A percentile compares a stretch with the other conserved stretches of the same genome.
Evolutionary conservation across 208 protist species (phyloP).

Genomic region (Strigomonas culicis): DNA sequence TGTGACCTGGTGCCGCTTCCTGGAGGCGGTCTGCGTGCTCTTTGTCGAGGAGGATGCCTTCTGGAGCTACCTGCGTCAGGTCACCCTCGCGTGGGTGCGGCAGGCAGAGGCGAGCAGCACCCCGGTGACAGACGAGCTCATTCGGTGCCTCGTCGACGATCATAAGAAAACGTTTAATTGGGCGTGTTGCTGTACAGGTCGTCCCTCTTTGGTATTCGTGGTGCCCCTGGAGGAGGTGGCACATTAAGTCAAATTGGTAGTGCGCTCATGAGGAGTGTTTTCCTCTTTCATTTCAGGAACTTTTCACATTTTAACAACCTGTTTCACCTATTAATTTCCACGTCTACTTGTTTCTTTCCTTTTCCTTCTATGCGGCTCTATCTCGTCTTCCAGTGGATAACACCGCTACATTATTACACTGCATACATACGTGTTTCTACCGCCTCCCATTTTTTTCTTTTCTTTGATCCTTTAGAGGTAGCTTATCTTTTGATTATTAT

Average conservation of each 20-base stretch:
- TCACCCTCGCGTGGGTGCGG: background rate
- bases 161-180: background rate
- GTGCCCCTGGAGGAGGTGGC: background rate
- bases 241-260: background rate
- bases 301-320: background rate
- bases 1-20: slow-evolving; percentile 23
- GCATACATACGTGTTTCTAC: background rate
- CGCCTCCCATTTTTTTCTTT: background rate
- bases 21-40: slow-evolving; percentile 31
- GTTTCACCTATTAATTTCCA: background rate
- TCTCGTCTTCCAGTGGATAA: too few relatives aligned
- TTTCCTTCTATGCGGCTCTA: too few relatives aligned
- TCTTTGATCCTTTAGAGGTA: slow-evolving; percentile 5
- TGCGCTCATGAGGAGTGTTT: background rate
- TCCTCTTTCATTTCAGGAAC: too few relatives aligned
- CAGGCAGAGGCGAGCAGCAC: background rate
- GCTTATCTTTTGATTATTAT: background rate
- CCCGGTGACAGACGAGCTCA: background rate
- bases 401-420: too few relatives aligned
- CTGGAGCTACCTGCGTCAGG: slow-evolving; percentile 15
- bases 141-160: background rate
- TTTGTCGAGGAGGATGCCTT: slow-evolving; percentile 32
- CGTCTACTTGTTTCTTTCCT: background rate
- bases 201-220: background rate
- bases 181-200: background rate